phyloP scores from a whole-genome alignment of 306 rosid genomes.

The Myrica gale region DNA sequence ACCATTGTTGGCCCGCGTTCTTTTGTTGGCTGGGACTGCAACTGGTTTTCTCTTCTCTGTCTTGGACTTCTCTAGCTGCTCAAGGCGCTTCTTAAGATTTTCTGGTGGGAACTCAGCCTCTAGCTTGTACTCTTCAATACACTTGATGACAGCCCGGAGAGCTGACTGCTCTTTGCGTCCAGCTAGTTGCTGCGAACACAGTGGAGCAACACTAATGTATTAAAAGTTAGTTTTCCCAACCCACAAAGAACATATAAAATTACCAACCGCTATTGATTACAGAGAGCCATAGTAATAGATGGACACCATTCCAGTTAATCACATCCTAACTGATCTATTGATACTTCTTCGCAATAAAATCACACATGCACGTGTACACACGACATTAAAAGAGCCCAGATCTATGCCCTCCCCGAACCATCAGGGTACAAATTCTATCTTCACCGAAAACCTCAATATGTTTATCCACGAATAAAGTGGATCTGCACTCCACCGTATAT shows the following conservation, averaged over 20 bases:
- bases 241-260: conserved; percentile 14
- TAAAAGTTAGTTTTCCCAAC: conserved; percentile 18
- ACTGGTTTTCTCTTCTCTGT: conserved; percentile 80
- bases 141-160: conserved; percentile 80
- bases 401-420: too few relatives aligned
- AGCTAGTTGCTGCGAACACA: conserved; percentile 68
- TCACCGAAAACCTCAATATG: too few relatives aligned
- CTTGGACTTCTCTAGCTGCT: conserved; percentile 93
- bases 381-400: too few relatives aligned
- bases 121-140: conserved; percentile 96
- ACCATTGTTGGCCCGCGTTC: conserved; percentile 88
- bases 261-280: conserved; percentile 38
- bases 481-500: neutral
- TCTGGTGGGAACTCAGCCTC: conserved; percentile 84
- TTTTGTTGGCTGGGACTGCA: conserved; percentile 88
- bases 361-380: too few relatives aligned
- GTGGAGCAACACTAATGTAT: neutral
- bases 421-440: too few relatives aligned
- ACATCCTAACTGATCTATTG: neutral
- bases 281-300: neutral
- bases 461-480: neutral
- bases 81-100: conserved; percentile 91
- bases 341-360: too few relatives aligned
- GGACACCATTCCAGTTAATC: conserved; percentile 4
- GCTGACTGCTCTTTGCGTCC: conserved; percentile 97